Conservation (phyloP, 306 rosid genomes). For the Sicyos edulis region DNA sequence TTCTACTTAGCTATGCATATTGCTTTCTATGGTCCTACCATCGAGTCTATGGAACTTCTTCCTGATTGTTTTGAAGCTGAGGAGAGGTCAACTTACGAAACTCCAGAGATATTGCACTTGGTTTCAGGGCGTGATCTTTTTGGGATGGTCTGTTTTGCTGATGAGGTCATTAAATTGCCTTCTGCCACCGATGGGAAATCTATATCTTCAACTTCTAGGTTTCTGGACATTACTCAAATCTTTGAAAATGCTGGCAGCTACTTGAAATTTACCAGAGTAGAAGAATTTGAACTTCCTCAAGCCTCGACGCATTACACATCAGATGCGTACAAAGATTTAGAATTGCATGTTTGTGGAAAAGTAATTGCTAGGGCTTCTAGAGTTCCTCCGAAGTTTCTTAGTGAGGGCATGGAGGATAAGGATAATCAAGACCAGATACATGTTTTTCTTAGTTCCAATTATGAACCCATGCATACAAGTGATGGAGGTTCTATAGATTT, state of each 20-base stretch:
- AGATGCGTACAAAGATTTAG: constrained; percentile 68
- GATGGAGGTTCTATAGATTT: constrained; percentile 29
- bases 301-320: constrained; percentile 29
- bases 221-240: constrained; percentile 31
- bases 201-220: constrained; percentile 35
- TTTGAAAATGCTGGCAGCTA: constrained; percentile 27
- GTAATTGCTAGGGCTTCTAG: constrained; percentile 71
- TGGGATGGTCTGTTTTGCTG: constrained; percentile 69
- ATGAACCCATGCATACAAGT: constrained; percentile 28
- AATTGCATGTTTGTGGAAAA: constrained; percentile 73
- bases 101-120: constrained; percentile 85
- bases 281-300: constrained; percentile 29
- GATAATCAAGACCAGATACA: constrained; percentile 61
- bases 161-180: constrained; percentile 44
- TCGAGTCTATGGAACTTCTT: constrained; percentile 67
- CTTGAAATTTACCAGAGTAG: constrained; percentile 26
- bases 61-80: constrained; percentile 96
- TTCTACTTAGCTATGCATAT: constrained; percentile 79
- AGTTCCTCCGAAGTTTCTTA: constrained; percentile 44
- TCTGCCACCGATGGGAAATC: constrained; percentile 37
- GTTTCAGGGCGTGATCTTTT: constrained; percentile 95
- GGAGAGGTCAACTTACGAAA: constrained; percentile 82
- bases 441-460: constrained; percentile 52
- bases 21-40: constrained; percentile 79
- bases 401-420: constrained; percentile 33